phyloP scores from a whole-genome alignment of 164 flowering plant genomes.

The Stephania japonica region DNA sequence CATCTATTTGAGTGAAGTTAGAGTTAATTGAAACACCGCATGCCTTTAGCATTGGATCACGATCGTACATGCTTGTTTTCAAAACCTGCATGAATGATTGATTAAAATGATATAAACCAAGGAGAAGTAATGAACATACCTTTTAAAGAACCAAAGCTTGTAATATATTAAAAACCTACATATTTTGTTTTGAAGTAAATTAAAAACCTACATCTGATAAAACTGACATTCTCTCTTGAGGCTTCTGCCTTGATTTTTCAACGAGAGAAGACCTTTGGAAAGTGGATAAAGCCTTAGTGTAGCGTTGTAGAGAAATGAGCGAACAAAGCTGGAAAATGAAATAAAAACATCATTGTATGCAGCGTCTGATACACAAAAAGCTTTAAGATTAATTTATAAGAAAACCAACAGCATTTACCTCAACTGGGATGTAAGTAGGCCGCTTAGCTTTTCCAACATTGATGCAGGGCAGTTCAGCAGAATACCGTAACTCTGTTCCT shows the following conservation, averaged over 20 bases:
- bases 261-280: conserved; percentile 78
- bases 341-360: not conserved
- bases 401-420: conserved; percentile 26
- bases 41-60: conserved; percentile 59
- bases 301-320: conserved; percentile 79
- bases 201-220: conserved; percentile 48
- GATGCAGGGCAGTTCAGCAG: conserved; percentile 53
- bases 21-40: conserved; percentile 54
- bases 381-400: not conserved
- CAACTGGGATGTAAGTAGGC: conserved; percentile 57
- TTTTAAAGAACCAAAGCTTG: not conserved
- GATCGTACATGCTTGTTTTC: conserved; percentile 46
- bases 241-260: conserved; percentile 91
- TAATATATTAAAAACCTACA: conserved; percentile 32
- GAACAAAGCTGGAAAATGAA: conserved; percentile 50
- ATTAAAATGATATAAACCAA: too few species aligned
- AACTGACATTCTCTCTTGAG: conserved; percentile 67
- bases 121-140: not conserved
- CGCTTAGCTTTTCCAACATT: conserved; percentile 68
- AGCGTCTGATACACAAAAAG: not conserved
- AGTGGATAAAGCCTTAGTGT: conserved; percentile 67
- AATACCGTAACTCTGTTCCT: conserved; percentile 28
- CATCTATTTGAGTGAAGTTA: conserved; percentile 67
- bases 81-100: conserved; percentile 37
- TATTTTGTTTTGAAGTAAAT: conserved; percentile 7